Base-by-base conservation (phyloP, 2,329 filamentous ascomycete species). In the Fusarium liriodendri region DNA sequence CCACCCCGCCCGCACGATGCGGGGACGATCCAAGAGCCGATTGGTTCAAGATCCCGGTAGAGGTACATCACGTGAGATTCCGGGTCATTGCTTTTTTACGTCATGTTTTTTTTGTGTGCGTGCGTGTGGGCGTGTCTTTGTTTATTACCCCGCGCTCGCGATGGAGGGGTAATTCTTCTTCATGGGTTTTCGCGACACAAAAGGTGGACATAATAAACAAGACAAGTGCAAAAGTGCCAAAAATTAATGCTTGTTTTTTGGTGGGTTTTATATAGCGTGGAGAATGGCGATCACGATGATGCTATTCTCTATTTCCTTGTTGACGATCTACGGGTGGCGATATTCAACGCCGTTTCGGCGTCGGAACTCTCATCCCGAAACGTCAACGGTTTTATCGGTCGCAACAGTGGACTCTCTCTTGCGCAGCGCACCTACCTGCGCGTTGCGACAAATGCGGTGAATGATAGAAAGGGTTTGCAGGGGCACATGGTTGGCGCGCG, bases 61-160 rank as follows among this genome's bases (percentile, higher is more conserved):
- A 54, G 18, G 2, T 0, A 1, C 0, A 5, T 72, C 75, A 77
- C 71, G 72, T 74, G 69, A 72, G 45, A 20, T 0, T 5, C 4
- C 22, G 63, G n/a, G 47, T 54, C 58, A 16, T 66, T 64, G 25
- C 40, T 71, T 60, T 68, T 71, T 73, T 77, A 76, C 73, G 68
- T 77, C 75, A 77, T 75, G 16, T 55, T 62, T 69, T 67, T 60
- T 50, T 50, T 29, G 16, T 18, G 25, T 45, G 27, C 27, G 27
- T 33, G 32, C 13, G 14, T 20, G 8, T 22, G 40, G 13, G 22
- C 42, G 58, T 58, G 27, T 62, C 70, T 35, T 35, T 66, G 42
- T 63, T 74, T 74, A 74, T 74, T 74, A 74, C 71, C 71, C 71
- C 71, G 71, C 71, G 61, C 71, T 74, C 58, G 59, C 40, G 64